Evolutionary conservation across 192 early-diverging fungal species (phyloP).

Genomic region (Coemansia sp.): DNA sequence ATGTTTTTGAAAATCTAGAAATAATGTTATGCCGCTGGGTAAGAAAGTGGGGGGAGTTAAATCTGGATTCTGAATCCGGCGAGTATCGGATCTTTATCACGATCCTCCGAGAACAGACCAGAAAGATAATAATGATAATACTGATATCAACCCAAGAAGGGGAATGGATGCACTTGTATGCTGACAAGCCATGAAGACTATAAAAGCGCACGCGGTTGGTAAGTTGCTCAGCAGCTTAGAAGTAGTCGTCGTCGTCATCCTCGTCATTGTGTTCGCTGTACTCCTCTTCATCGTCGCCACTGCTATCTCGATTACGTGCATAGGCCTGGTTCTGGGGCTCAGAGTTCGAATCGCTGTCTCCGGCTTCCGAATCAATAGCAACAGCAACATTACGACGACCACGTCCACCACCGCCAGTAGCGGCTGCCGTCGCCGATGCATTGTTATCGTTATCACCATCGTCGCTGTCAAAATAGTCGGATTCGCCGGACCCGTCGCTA

Average conservation of each 20-base stretch:
- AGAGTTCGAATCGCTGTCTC: not conserved
- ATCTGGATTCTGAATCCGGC: too few relatives aligned
- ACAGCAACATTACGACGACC: not conserved
- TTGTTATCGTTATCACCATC: not conserved
- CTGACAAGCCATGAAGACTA: too few relatives aligned
- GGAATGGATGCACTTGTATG: too few relatives aligned
- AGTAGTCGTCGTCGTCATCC: slow-evolving; percentile 18
- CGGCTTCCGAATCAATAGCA: not conserved
- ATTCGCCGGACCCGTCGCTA: slow-evolving; percentile 3
- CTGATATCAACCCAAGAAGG: too few relatives aligned
- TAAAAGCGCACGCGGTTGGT: too few relatives aligned
- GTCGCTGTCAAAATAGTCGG: slow-evolving; percentile 5
- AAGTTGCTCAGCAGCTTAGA: not conserved
- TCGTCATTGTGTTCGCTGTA: slow-evolving; percentile 3
- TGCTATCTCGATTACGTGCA: not conserved
- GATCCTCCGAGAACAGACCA: too few relatives aligned
- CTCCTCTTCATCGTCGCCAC: slow-evolving; percentile 6
- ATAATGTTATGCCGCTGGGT: too few relatives aligned
- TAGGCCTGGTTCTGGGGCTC: too few relatives aligned
- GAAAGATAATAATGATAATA: too few relatives aligned
- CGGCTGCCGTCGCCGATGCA: not conserved
- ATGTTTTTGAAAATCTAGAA: not conserved
- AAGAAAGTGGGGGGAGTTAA: too few relatives aligned
- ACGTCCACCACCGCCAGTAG: not conserved
- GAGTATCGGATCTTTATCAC: too few relatives aligned